These are phyloP conservation scores for Zelonia costaricensis DNA, from an alignment of 208 protist species.

Conservation along the genomic window DNA sequence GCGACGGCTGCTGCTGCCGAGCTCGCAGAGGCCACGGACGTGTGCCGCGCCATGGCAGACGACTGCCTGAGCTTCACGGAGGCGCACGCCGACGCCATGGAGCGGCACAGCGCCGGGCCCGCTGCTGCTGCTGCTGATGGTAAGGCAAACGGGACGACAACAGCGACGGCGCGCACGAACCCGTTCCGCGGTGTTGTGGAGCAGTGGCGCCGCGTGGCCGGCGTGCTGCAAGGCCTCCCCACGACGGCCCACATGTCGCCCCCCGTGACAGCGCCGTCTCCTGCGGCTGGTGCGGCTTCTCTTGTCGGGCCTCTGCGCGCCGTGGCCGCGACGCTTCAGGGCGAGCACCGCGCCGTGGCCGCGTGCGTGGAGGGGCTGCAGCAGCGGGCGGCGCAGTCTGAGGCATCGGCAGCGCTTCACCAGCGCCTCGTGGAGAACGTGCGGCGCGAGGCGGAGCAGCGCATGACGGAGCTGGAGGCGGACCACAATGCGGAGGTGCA, in stretches of 20 bases:
- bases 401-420: not conserved
- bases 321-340: constrained; percentile 5
- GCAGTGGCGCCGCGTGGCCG: not conserved
- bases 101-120: not conserved
- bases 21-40: not conserved
- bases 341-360: constrained; percentile 18
- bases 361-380: constrained; percentile 2
- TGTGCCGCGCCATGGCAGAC: constrained; percentile 5
- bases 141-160: no score
- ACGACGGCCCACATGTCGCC: no score
- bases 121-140: not conserved
- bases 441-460: constrained; percentile 21
- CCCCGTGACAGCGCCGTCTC: no score
- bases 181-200: not conserved
- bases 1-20: not conserved
- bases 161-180: not conserved
- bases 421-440: not conserved
- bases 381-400: not conserved
- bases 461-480: constrained; percentile 38
- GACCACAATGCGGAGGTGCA: constrained; percentile 35
- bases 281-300: not conserved
- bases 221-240: no score
- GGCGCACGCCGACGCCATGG: constrained; percentile 1
- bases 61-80: constrained; percentile 18
- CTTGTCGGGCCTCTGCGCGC: not conserved